Percentiles rank a stretch among this genome's conserved stretches.
Evolutionary conservation across 106 monocot species (phyloP).

Genomic region (Alisma plantagoaquatica): DNA sequence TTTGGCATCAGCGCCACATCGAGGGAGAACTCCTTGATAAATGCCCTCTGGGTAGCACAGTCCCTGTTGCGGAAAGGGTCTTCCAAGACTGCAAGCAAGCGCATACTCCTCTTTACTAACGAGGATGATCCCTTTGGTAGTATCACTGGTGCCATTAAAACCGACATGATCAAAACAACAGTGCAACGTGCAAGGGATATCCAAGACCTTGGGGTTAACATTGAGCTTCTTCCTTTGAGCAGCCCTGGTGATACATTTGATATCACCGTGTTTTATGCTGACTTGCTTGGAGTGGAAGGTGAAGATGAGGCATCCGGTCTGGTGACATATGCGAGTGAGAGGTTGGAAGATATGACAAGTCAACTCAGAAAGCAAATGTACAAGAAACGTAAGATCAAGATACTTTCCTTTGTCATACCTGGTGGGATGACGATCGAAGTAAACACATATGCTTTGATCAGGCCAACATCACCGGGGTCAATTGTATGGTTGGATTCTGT

Average conservation of each 20-base stretch:
- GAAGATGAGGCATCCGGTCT: conserved; percentile 56
- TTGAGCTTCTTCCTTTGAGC: conserved; percentile 89
- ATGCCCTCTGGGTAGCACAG: conserved; percentile 94
- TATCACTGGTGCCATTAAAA: conserved; percentile 47
- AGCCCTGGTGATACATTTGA: conserved; percentile 54
- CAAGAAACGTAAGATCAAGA: conserved; percentile 80
- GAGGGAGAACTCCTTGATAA: conserved; percentile 81
- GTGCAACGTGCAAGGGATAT: conserved; percentile 89
- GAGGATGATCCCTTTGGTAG: conserved; percentile 89
- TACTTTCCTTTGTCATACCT: conserved; percentile 44
- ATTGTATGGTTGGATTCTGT: conserved; percentile 85
- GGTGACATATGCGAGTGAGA: conserved; percentile 61
- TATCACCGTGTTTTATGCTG: conserved; percentile 70
- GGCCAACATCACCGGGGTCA: conserved; percentile 63
- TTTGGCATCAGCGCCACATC: conserved; percentile 62
- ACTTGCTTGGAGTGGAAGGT: conserved; percentile 62
- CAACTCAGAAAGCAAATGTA: conserved; percentile 77
- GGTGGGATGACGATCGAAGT: conserved; percentile 59
- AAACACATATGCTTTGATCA: conserved; percentile 77
- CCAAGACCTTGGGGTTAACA: conserved; percentile 77
- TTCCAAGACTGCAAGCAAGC: conserved; percentile 46
- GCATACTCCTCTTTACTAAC: conserved; percentile 84
- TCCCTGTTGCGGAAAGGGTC: conserved; percentile 89
- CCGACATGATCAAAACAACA: conserved; percentile 90
- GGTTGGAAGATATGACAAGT: conserved; percentile 80